Base-by-base conservation (phyloP, 1,139 yeast species). In the Hanseniaspora sp. region DNA sequence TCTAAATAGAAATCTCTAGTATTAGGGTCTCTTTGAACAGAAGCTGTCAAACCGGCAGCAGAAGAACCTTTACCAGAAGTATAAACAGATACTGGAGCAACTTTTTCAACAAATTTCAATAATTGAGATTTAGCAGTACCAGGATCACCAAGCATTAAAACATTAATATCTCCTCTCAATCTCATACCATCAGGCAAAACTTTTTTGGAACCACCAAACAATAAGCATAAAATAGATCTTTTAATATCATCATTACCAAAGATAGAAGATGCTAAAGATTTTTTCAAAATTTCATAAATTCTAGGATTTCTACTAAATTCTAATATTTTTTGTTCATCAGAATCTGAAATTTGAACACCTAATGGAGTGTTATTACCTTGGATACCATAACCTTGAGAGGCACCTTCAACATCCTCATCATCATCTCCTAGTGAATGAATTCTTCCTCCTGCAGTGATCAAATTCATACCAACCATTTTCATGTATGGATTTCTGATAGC, bases 51-150 rank as follows among this genome's bases (percentile, higher is more conserved):
- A 80, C 99, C 99, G 5, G 97, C 99, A 1, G 99, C 99, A 23
- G 97, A 90, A 0, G 98, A 92, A 63, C 99, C 99, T 66, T 92
- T 92, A 73, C 99, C 99, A 0, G 97, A 88, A 1, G 99, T 92
- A 67, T 92, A 92, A 45, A 92, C 92, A 1, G 97, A 81, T 58
- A 92, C 88, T 5, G 98, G 98, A 7, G 96, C 81, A 23, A 86
- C 88, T 65, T 92, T 90, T 66, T 92, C 97, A 28, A 88, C 97
- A 63, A 90, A 92, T 67, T 94, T 92, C 63, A 92, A 76, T 58
- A 92, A 72, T 72, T 92, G 99, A 12, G 98, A 92, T 67, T 92
- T 92, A 52, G 98, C 97, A 28, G 98, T 92, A 74, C 98, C 98
- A 17, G 99, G 99, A 66, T 92, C 99, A 70, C 99, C 99, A 48